Base-by-base conservation (phyloP, 306 rosid genomes). In the Senna siamea region DNA sequence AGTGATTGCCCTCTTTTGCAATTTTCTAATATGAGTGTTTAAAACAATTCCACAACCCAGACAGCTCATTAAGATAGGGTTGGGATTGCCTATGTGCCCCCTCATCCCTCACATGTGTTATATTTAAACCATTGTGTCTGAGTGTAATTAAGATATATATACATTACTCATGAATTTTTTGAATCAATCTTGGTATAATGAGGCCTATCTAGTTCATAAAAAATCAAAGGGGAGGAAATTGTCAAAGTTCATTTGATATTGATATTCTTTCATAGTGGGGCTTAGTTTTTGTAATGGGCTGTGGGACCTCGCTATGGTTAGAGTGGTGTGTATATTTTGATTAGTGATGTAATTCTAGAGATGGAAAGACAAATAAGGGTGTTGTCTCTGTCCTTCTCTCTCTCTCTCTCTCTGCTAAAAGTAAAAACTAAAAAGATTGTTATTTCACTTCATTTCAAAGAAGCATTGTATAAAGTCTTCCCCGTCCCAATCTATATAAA, bases 181-280 rank as follows among this genome's bases (percentile, higher is more conserved):
- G n/a, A n/a, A n/a, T n/a, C n/a, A n/a, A n/a, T n/a, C n/a, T n/a
- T n/a, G n/a, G n/a, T n/a, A n/a, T n/a, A n/a, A n/a, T n/a, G n/a
- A n/a, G n/a, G n/a, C n/a, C n/a, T n/a, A n/a, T n/a, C n/a, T n/a
- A n/a, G n/a, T n/a, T n/a, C n/a, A n/a, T n/a, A n/a, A n/a, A n/a
- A n/a, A n/a, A n/a, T n/a, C n/a, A 75, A n/a, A 81, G 92, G 73
- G 77, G 75, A 71, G 81, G 87, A 81, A 80, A 81, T 85, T 84
- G 94, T 91, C 96, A 87, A 91, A 87, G 90, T 69, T 81, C 76
- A 89, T 82, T 84, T 79, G 90, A 89, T 86, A 73, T 85, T 73
- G 93, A 89, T 86, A 71, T 83, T 87, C 89, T 75, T 86, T 86
- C 20, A 61, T 80, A 81, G 92, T 86, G 93, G 95, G 88, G 76